phyloP scores from a whole-genome alignment of 768 basidiomycete genomes.

The Leccinellum rugosiceps region DNA sequence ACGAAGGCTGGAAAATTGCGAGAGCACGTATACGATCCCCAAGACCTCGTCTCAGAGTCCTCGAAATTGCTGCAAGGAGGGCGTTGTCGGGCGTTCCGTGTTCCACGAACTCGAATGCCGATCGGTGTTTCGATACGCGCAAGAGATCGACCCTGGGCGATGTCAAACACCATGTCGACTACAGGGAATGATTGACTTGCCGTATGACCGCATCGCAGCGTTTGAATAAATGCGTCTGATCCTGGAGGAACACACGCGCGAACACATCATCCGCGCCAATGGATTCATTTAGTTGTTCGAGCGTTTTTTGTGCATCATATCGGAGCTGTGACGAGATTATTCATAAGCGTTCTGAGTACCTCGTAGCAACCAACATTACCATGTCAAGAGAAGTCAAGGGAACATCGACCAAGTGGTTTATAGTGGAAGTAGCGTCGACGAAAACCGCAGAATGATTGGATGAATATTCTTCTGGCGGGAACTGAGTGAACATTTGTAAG shows the following conservation, averaged over 20 bases:
- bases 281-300: constrained; percentile 56
- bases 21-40: constrained; percentile 68
- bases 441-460: constrained; percentile 55
- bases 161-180: constrained; percentile 3
- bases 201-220: constrained; percentile 74
- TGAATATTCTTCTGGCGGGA: constrained; percentile 53
- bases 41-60: constrained; percentile 60
- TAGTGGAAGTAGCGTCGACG: constrained; percentile 72
- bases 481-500: constrained; percentile 40
- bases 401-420: constrained; percentile 76
- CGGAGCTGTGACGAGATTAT: constrained; percentile 49
- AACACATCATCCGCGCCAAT: constrained; percentile 59
- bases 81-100: constrained; percentile 57
- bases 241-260: constrained; percentile 66
- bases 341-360: too few relatives aligned
- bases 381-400: constrained; percentile 76
- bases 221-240: constrained; percentile 58
- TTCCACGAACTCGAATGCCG: constrained; percentile 43
- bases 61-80: constrained; percentile 50
- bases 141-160: constrained; percentile 45
- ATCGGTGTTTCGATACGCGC: constrained; percentile 41
- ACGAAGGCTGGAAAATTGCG: constrained; percentile 54
- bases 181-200: constrained; percentile 34
- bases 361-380: constrained; percentile 39
- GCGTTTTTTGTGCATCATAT: constrained; percentile 71